phyloP scores from a whole-genome alignment of 2,329 filamentous ascomycete genomes.

The Fusarium globosum region DNA sequence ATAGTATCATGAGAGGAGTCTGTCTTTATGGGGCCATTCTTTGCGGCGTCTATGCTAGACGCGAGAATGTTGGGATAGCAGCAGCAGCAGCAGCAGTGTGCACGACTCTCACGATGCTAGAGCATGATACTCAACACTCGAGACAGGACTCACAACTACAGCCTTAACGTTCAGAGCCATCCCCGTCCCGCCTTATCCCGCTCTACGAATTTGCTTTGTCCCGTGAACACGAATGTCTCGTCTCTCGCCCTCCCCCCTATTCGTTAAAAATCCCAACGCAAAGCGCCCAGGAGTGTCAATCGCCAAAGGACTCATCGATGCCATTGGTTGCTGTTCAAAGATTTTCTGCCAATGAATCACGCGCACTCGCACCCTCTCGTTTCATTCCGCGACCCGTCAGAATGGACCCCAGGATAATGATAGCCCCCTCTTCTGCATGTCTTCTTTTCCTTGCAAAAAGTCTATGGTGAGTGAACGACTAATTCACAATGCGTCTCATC shows the following conservation, averaged over 20 bases:
- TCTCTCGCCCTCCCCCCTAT: slow-evolving; percentile 24
- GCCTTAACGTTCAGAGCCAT: slow-evolving; percentile 10
- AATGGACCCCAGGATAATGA: slow-evolving; percentile 28
- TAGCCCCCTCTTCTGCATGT: slow-evolving; percentile 38
- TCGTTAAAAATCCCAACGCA: slow-evolving; percentile 35
- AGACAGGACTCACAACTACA: neutral
- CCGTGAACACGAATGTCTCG: neutral
- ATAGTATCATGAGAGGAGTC: slow-evolving; percentile 33
- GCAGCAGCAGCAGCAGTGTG: neutral
- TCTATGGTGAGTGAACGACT: slow-evolving; percentile 18
- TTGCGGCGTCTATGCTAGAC: slow-evolving; percentile 35
- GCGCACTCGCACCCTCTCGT: slow-evolving; percentile 26
- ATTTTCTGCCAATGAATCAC: slow-evolving; percentile 42
- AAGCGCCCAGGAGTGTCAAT: slow-evolving; percentile 40
- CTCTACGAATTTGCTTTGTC: slow-evolving; percentile 29
- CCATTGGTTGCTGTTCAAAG: slow-evolving; percentile 33
- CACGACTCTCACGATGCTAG: slow-evolving; percentile 1
- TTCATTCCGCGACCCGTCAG: slow-evolving; percentile 39
- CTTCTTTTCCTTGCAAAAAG: slow-evolving; percentile 26
- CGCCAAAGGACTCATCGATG: slow-evolving; percentile 11
- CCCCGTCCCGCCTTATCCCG: slow-evolving; percentile 16
- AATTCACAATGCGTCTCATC: slow-evolving; percentile 31
- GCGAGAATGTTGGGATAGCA: slow-evolving; percentile 13
- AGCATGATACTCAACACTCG: neutral
- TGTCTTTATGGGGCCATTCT: slow-evolving; percentile 1